Base-by-base conservation (phyloP, 2,329 filamentous ascomycete species). In the Talaromyces sp. region DNA sequence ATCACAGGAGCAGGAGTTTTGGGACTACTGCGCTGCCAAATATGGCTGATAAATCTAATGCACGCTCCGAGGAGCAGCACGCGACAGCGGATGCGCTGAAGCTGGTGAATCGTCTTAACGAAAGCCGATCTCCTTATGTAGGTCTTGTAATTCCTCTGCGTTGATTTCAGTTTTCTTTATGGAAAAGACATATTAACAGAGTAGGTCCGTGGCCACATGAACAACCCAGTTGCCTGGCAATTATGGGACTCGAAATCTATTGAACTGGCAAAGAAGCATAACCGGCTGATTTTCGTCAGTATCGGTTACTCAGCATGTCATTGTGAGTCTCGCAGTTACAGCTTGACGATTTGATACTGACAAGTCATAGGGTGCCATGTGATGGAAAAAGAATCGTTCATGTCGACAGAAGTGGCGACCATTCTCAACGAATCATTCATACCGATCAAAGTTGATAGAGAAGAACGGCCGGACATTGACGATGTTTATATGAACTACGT, bases 401-500 rank as follows among this genome's bases (percentile, higher is more conserved):
- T 89, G 75, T 91, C 96, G 70, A 82, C 86, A 1, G 88, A 92
- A 68, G 89, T 97, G 67, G 93, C 95, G 17, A 80, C 86, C 27
- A 84, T 97, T 65, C 84, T 99, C 40, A 99, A 98, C 80, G 84
- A 89, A 67, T 86, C 88, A 65, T 99, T 98, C 77, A 88, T 99
- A 53, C 94, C 95, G 3, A 88, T 98, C 76, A 91, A 97, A 72
- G 87, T 98, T 73, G 95, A 99, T 78, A 88, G 93, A 67, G 95
- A 99, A 78, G 92, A 97, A 78, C 88, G 94, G 29, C 94, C 94
- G 8, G 93, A 98, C 74, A 88, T 98, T 69, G 95, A 99, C 74
- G 89, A 91, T 68, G 93, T 98, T 69, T 98, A 98, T 77, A 97
- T 97, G 92, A 97, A 97, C 80, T 99, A 97, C 77, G 90, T 97